These are phyloP conservation scores for Phytophthora sansomeana DNA, from an alignment of 352 stramenopile genomes.

Conservation along the genomic window DNA sequence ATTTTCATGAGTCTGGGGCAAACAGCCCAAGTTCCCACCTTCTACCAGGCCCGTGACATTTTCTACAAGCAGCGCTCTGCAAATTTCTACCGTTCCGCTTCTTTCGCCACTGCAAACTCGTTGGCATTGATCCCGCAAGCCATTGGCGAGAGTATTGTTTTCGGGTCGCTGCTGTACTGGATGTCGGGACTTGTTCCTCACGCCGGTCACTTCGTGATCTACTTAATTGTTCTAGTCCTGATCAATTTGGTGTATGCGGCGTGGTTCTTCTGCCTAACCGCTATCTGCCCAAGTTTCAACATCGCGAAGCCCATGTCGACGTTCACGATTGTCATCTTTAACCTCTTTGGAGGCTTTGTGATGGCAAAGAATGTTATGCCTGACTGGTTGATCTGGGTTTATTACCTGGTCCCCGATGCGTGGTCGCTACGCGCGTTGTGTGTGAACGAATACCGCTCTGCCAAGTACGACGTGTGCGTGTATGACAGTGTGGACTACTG, in stretches of 20 bases:
- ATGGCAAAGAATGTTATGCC: constrained; percentile 59
- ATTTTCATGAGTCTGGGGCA: constrained; percentile 85
- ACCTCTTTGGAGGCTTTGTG: constrained; percentile 66
- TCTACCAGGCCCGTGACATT: constrained; percentile 66
- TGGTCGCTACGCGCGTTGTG: constrained; percentile 51
- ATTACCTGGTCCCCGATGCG: constrained; percentile 62
- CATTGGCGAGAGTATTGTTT: constrained; percentile 66
- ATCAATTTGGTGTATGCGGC: constrained; percentile 43
- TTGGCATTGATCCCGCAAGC: constrained; percentile 40
- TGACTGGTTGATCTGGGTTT: constrained; percentile 64
- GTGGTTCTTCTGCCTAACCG: constrained; percentile 51
- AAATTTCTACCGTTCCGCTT: constrained; percentile 81
- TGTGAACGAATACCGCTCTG: constrained; percentile 54
- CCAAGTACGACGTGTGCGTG: constrained; percentile 39
- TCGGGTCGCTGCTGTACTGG: constrained; percentile 85
- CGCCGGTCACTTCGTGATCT: constrained; percentile 42
- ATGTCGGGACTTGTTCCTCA: constrained; percentile 59
- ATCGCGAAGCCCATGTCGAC: constrained; percentile 54
- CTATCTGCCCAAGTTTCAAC: constrained; percentile 38
- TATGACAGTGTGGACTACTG: constrained; percentile 55
- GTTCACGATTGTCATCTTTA: constrained; percentile 43
- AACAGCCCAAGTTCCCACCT: constrained; percentile 74
- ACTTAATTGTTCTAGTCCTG: constrained; percentile 37
- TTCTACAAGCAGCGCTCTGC: constrained; percentile 87
- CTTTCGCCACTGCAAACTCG: constrained; percentile 64